Percentiles rank a stretch among this genome's conserved stretches.
Evolutionary conservation across 164 flowering plant genomes (phyloP).

Genomic region (Akebia trifoliata): DNA sequence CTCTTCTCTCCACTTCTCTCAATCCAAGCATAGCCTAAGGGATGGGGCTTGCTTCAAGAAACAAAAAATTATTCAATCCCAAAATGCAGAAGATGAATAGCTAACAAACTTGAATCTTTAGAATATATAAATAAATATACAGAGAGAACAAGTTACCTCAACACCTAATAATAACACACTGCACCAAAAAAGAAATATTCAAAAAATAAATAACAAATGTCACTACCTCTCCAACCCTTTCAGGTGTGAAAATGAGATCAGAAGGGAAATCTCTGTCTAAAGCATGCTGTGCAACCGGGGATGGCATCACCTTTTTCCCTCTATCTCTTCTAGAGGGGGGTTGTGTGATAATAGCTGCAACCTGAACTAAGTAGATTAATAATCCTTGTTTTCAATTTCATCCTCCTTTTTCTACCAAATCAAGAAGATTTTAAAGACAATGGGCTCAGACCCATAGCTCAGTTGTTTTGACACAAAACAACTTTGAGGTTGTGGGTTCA

Average conservation of each 20-base stretch:
- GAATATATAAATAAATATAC: not conserved
- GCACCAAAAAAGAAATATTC: not conserved
- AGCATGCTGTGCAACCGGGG: constrained; percentile 86
- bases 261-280: constrained; percentile 69
- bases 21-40: no score
- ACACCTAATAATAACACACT: no score
- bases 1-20: no score
- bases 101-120: not conserved
- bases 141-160: not conserved
- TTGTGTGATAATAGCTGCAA: constrained; percentile 93
- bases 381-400: constrained; percentile 3
- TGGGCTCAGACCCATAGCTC: no score
- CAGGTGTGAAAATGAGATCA: constrained; percentile 84
- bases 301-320: constrained; percentile 78
- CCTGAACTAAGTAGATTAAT: constrained; percentile 34
- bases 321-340: constrained; percentile 81
- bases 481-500: no score
- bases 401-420: not conserved
- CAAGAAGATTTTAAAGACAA: not conserved
- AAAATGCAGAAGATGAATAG: not conserved
- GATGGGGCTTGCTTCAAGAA: not conserved
- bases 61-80: not conserved
- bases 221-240: constrained; percentile 82
- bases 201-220: not conserved
- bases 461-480: no score